phyloP scores from a whole-genome alignment of 225 moss, liverwort and hornwort genomes.

The Antitrichia curtipendula region DNA sequence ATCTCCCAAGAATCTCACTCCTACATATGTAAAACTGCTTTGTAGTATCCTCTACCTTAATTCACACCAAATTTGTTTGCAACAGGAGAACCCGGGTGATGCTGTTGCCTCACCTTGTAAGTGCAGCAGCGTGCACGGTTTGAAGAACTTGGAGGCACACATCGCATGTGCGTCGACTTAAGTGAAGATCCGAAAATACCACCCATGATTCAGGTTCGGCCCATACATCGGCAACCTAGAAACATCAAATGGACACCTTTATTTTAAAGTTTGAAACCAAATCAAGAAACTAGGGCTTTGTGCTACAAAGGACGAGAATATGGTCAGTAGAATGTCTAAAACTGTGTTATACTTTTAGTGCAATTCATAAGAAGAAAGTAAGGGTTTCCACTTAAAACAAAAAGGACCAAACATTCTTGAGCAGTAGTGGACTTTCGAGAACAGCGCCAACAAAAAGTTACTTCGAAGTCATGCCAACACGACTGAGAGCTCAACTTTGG shows the following conservation, averaged over 20 bases:
- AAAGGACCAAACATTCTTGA: not conserved
- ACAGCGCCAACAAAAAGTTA: not conserved
- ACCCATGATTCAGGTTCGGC: constrained; percentile 67
- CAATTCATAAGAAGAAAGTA: not conserved
- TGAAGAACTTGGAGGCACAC: constrained; percentile 71
- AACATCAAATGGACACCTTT: not conserved
- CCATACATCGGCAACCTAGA: constrained; percentile 48
- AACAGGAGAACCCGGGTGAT: not conserved
- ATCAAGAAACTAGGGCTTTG: not conserved
- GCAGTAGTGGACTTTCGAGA: not conserved
- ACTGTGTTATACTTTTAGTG: too few relatives aligned
- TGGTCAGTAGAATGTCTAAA: not conserved
- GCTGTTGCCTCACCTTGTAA: constrained; percentile 32
- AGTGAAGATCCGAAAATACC: constrained; percentile 95
- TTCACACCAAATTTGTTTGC: not conserved
- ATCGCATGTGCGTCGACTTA: constrained; percentile 85
- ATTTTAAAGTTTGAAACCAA: not conserved
- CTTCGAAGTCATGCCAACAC: not conserved
- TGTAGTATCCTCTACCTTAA: not conserved
- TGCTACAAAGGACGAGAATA: not conserved
- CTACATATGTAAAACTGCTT: not conserved
- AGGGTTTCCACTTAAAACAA: not conserved
- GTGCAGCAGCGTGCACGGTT: constrained; percentile 71
- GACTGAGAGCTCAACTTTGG: not conserved
- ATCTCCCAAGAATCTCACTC: not conserved